phyloP scores from a whole-genome alignment of 2,329 filamentous ascomycete species.

The Dothistroma pini region DNA sequence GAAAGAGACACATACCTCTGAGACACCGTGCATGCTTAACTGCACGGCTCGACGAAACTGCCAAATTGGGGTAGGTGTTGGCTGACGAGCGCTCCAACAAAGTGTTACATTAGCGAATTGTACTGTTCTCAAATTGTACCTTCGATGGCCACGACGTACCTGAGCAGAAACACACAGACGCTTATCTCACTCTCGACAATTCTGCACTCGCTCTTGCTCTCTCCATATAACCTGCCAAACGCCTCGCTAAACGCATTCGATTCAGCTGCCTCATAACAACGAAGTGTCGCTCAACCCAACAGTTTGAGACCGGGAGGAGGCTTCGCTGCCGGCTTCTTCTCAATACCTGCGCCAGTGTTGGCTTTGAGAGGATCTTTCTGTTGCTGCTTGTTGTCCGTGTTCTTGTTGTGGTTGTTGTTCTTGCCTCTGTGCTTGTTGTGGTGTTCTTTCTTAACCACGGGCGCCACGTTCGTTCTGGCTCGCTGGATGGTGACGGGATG shows the following conservation, averaged over 20 bases:
- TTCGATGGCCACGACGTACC: background rate
- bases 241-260: constrained; percentile 10
- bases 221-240: background rate
- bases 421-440: constrained; percentile 36
- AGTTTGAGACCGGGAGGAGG: constrained; percentile 27
- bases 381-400: constrained; percentile 42
- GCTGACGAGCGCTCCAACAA: background rate
- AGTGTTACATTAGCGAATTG: background rate
- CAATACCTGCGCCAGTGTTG: constrained; percentile 33
- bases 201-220: background rate
- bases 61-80: no score
- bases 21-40: background rate
- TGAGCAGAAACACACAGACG: background rate
- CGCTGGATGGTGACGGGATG: constrained; percentile 77
- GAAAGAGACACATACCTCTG: background rate
- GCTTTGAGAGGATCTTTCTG: constrained; percentile 34
- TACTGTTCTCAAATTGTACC: background rate
- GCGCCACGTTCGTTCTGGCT: constrained; percentile 86
- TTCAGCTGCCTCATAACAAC: background rate
- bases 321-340: constrained; percentile 30
- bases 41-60: no score
- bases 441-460: constrained; percentile 55
- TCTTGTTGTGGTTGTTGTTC: constrained; percentile 53
- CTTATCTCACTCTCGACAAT: background rate
- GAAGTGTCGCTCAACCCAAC: constrained; percentile 22